Percentiles rank a stretch among this genome's conserved stretches.
Conservation (phyloP, 139 green algal genomes). For the Mesostigma viride region DNA sequence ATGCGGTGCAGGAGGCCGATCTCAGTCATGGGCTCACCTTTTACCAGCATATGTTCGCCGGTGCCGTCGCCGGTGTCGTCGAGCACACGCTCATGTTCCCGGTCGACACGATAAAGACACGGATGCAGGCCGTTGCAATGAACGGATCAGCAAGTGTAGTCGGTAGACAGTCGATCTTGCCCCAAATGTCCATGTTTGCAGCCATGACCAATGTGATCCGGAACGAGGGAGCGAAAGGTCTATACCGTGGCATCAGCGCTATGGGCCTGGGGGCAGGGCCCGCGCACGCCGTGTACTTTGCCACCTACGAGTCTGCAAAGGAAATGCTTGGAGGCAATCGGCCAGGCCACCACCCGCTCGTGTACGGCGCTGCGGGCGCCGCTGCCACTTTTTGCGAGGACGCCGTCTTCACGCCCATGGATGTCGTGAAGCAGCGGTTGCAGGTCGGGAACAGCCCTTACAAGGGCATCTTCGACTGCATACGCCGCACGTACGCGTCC, state of each 20-base stretch:
- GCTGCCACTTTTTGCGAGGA: conserved; percentile 76
- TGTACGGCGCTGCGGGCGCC: conserved; percentile 48
- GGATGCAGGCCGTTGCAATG: conserved; percentile 67
- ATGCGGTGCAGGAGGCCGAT: no score
- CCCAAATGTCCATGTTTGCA: not conserved
- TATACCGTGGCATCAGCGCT: conserved; percentile 34
- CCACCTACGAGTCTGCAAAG: conserved; percentile 81
- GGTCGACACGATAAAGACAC: conserved; percentile 94
- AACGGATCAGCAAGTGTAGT: conserved; percentile 5
- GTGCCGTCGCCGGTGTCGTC: conserved; percentile 61
- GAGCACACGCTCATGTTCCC: conserved; percentile 94
- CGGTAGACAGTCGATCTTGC: not conserved
- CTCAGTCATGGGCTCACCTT: conserved; percentile 15
- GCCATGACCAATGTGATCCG: not conserved
- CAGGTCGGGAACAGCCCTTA: conserved; percentile 45
- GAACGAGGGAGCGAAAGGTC: not conserved
- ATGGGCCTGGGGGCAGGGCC: conserved; percentile 50
- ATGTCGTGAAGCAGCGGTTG: conserved; percentile 82
- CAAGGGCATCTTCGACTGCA: conserved; percentile 48
- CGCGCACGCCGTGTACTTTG: conserved; percentile 91
- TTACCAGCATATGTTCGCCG: conserved; percentile 19
- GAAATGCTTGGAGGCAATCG: conserved; percentile 26
- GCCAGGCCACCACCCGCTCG: conserved; percentile 4
- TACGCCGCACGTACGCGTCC: conserved; percentile 38
- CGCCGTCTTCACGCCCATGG: conserved; percentile 73